Percentiles rank a stretch among this genome's conserved stretches.
Conservation (phyloP, 805 yeast species). For the Ogataea paraovalis region DNA sequence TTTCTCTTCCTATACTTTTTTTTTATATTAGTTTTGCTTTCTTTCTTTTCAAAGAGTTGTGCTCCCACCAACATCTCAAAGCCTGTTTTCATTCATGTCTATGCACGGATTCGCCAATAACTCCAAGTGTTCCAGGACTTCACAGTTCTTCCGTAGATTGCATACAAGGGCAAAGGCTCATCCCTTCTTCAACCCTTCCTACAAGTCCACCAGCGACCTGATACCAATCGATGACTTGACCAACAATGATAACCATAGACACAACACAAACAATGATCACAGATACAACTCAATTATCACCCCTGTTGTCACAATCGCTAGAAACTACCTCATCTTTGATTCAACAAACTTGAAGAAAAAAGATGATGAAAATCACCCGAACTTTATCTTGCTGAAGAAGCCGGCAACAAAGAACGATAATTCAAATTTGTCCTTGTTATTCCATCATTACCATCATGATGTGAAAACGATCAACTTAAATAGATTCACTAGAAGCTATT, state of each 20-base stretch:
- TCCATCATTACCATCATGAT: neutral
- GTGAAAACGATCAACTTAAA: neutral
- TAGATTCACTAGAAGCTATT: neutral
- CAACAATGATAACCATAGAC: conserved; percentile 15
- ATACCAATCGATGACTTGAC: conserved; percentile 27
- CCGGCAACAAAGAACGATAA: neutral
- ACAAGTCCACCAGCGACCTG: conserved; percentile 28
- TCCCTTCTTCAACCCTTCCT: conserved; percentile 35
- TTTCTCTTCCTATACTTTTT: too few species aligned
- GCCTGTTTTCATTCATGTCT: neutral
- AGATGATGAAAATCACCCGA: conserved; percentile 11
- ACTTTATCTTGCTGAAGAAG: neutral
- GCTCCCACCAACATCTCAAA: too few species aligned
- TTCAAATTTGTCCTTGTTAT: neutral
- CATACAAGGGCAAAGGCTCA: conserved; percentile 12
- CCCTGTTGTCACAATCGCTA: conserved; percentile 26
- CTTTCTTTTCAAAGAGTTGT: too few species aligned
- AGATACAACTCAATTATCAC: conserved; percentile 19
- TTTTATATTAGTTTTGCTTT: too few species aligned
- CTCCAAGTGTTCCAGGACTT: conserved; percentile 19
- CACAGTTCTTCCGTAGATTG: neutral
- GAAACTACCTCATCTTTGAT: conserved; percentile 30
- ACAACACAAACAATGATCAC: conserved; percentile 19
- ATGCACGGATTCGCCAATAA: neutral
- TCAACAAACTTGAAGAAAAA: conserved; percentile 14